These are phyloP conservation scores for Leavenworthia alabamica DNA, from an alignment of 345 rosid species.

Conservation along the genomic window DNA sequence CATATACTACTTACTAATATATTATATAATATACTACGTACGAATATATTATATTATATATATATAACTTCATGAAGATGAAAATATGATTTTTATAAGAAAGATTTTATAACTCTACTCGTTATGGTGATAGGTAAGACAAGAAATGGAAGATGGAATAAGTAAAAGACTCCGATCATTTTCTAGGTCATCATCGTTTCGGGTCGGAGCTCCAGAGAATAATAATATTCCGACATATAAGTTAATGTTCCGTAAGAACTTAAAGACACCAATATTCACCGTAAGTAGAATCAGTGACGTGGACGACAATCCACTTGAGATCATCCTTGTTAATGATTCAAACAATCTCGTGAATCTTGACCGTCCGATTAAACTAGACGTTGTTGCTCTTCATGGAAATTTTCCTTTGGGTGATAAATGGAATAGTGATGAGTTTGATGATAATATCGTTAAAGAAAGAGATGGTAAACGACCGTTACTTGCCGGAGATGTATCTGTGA, in stretches of 20 bases:
- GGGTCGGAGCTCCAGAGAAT: slow-evolving; percentile 20
- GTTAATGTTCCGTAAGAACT: slow-evolving; percentile 18
- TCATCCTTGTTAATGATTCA: slow-evolving; percentile 38
- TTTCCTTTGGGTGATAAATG: slow-evolving; percentile 47
- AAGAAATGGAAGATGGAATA: slow-evolving; percentile 65
- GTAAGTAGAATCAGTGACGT: slow-evolving; percentile 55
- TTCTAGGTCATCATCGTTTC: slow-evolving; percentile 28
- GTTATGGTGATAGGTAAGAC: slow-evolving; percentile 47
- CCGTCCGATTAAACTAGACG: slow-evolving; percentile 51
- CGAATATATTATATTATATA: too few relatives aligned
- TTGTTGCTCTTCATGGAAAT: slow-evolving; percentile 79
- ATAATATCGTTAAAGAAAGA: slow-evolving; percentile 60
- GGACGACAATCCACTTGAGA: slow-evolving; percentile 44
- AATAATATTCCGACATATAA: slow-evolving; percentile 1
- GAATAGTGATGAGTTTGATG: slow-evolving; percentile 59
- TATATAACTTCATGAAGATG: neutral
- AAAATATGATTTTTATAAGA: neutral
- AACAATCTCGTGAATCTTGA: slow-evolving; percentile 33
- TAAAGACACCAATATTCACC: slow-evolving; percentile 42
- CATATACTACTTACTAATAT: neutral
- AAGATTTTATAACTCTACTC: neutral
- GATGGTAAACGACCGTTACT: slow-evolving; percentile 82
- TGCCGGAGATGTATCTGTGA: slow-evolving; percentile 59
- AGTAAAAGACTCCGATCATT: slow-evolving; percentile 24
- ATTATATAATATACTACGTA: neutral